Evolutionary conservation across 2,329 filamentous ascomycete species (phyloP), one percentile per base, ranked within the genome.

Genomic region (Purpureocillium takamizusanense): DNA sequence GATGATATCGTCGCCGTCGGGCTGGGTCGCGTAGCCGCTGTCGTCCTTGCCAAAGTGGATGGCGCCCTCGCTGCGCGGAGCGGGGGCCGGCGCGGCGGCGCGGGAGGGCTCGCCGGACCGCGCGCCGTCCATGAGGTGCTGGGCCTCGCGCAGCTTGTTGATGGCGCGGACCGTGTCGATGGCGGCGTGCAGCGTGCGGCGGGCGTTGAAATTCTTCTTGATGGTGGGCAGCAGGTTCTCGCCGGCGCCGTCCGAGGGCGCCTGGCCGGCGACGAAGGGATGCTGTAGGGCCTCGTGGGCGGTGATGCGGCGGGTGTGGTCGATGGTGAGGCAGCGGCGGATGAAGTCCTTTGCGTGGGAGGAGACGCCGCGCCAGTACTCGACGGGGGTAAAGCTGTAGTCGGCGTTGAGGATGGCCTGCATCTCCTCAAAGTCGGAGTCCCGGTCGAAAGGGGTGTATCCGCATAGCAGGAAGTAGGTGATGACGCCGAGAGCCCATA

Each of bases 371-470:
- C 89, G 84, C 92, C 92, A 98, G 72, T 97, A 97, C 59, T 95
- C 90, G 44, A 86, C 66, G 2, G 92, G 92, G 4, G 86, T 90
- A 63, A 97, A 98, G 55, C 80, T 85, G 70, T 97, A 98, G 67
- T 97, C 90, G 42, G 92, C 92, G 45, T 88, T 85, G 40, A 97
- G 78, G 57, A 98, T 98, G 51, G 92, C 92, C 67, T 97, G 90
- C 90, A 98, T 97, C 67, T 98, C 92, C 67, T 98, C 92, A 55
- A 97, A 81, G 63, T 98, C 95, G 51, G 81, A 90, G 62, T 97
- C 92, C 40, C 92, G 84, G 64, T 98, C 92, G 60, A 98, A 98
- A 11, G 92, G 92, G 1, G 92, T 98, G 66, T 97, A 97, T 42
- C 92, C 92, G 63, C 92, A 97, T 36, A 98, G 81, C 23, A 98